phyloP scores from a whole-genome alignment of 805 yeast genomes.

The Candida jianshihensis region DNA sequence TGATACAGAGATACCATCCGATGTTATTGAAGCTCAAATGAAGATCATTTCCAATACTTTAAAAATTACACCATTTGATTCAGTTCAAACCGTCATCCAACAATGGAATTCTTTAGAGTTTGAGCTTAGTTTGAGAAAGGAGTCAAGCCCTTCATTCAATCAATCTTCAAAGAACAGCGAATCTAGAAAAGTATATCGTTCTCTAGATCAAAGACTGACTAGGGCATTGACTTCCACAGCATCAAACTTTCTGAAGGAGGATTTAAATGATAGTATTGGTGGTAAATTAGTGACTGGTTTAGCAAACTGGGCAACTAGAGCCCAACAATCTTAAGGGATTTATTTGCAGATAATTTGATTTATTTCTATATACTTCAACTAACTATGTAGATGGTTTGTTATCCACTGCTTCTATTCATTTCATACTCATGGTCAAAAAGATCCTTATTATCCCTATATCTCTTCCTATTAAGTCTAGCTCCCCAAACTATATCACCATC shows the following conservation, averaged over 20 bases:
- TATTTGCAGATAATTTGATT: neutral
- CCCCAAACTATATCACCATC: neutral
- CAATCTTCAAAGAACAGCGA: neutral
- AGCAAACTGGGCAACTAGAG: slow-evolving; percentile 44
- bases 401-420: neutral
- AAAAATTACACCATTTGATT: slow-evolving; percentile 44
- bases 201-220: slow-evolving; percentile 16
- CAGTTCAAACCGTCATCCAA: slow-evolving; percentile 46
- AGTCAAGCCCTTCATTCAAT: neutral
- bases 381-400: too few species aligned
- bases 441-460: neutral
- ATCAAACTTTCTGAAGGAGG: slow-evolving; percentile 12
- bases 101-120: slow-evolving; percentile 55
- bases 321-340: neutral
- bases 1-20: slow-evolving; percentile 29
- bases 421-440: neutral
- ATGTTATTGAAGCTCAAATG: slow-evolving; percentile 42
- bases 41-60: slow-evolving; percentile 47
- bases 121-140: slow-evolving; percentile 27
- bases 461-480: neutral
- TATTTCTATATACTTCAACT: neutral
- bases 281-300: slow-evolving; percentile 34
- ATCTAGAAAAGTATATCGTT: slow-evolving; percentile 2
- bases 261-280: slow-evolving; percentile 22
- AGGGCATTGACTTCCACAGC: slow-evolving; percentile 19